Evolutionary conservation across 352 stramenopile species (phyloP).

Genomic region (Phytophthora aleatoria): DNA sequence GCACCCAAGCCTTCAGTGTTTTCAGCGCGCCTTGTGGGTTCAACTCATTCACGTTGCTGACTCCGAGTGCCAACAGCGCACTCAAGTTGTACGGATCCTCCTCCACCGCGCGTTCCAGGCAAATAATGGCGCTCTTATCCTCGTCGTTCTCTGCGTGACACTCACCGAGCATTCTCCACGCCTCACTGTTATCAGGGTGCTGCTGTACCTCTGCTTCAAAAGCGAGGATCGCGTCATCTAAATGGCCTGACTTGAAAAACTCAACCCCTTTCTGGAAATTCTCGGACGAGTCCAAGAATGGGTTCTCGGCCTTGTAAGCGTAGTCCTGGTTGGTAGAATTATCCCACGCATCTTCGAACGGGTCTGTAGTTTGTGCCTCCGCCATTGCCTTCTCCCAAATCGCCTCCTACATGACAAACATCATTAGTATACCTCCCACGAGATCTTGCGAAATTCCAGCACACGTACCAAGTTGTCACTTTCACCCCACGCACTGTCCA

Average conservation of each 20-base stretch:
- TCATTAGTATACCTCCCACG: conserved; percentile 6
- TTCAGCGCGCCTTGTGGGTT: conserved; percentile 93
- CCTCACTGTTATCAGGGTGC: conserved; percentile 93
- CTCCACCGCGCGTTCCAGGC: conserved; percentile 93
- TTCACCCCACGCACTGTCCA: conserved; percentile 67
- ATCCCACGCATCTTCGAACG: conserved; percentile 83
- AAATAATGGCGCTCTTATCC: conserved; percentile 95
- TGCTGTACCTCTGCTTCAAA: conserved; percentile 96
- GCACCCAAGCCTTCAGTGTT: conserved; percentile 95
- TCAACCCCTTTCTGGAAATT: conserved; percentile 77
- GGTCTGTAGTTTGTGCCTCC: conserved; percentile 66
- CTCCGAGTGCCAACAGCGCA: conserved; percentile 91
- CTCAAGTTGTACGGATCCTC: conserved; percentile 95
- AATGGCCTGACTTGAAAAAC: conserved; percentile 91
- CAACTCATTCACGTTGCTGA: conserved; percentile 98
- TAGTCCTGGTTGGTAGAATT: conserved; percentile 61
- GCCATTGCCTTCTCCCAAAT: conserved; percentile 84
- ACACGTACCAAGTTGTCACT: conserved; percentile 56
- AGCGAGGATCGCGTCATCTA: conserved; percentile 92
- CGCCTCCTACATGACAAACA: conserved; percentile 43
- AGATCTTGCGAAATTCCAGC: not conserved
- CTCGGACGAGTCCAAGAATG: conserved; percentile 62
- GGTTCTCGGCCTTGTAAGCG: conserved; percentile 79
- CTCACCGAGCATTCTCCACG: conserved; percentile 94
- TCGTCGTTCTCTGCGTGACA: conserved; percentile 97